Base-by-base conservation (phyloP, 345 rosid species). In the Carallia pectinifolia region DNA sequence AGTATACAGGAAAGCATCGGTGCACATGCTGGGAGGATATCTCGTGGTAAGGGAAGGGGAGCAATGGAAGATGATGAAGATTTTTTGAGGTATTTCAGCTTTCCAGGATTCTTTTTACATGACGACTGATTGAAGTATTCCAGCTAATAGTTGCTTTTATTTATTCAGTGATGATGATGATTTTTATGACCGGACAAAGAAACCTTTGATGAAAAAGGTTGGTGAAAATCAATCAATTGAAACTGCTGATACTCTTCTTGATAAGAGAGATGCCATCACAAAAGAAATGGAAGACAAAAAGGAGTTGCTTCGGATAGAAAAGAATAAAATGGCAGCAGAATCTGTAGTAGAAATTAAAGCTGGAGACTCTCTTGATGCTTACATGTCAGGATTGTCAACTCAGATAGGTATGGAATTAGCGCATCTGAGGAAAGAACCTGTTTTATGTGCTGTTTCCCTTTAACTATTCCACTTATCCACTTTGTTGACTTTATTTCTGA, bases 121-220 rank as follows among this genome's bases (percentile, higher is more conserved):
- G 40, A 23, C 4, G 4, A 19, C 4, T 19, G 16, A 44, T 2
- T 19, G 60, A 56, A 27, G 60, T 7, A 19, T 56, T n/a, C 63
- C 61, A 66, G 50, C 29, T 68, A 36, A 58, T 66, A 58, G 40
- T 72, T 68, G 44, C 60, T 30, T 68, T 71, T 50, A 29, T 77
- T 74, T 61, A 19, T 77, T 47, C 89, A 90, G 97, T 60, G 97
- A 87, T 66, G 99, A 95, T 71, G 99, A 92, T 78, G 98, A 95
- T 65, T 95, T 90, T 81, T 95, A 90, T 77, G 99, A 95, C 79
- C 98, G 96, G n/a, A 88, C 98, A 29, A 90, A 92, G 83, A 91
- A 85, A 70, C 79, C 81, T 34, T 76, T 82, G 34, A 58, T 64
- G n/a, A 75, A 76, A 72, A 85, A 87, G 75, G 81, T 71, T 66